These are phyloP conservation scores for Triticum turgidum DNA, from an alignment of 176 grass and related monocot species.

Conservation along the genomic window DNA sequence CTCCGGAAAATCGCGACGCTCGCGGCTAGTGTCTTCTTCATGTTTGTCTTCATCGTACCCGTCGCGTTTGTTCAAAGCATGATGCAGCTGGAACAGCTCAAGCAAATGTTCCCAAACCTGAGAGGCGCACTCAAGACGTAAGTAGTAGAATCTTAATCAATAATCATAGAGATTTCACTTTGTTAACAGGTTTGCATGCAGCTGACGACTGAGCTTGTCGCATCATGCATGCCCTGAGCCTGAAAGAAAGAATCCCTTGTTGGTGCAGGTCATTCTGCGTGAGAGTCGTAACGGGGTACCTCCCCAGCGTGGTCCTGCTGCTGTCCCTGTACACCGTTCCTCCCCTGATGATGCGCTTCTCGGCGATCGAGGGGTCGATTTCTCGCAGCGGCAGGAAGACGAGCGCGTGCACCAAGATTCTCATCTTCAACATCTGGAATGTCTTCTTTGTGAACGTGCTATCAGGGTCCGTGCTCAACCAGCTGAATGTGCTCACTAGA, in stretches of 20 bases:
- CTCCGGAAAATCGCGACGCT: constrained; percentile 63
- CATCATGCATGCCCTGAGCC: background rate
- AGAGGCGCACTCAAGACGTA: constrained; percentile 57
- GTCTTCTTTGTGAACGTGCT: constrained; percentile 95
- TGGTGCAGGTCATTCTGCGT: constrained; percentile 53
- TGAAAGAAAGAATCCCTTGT: background rate
- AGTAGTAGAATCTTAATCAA: constrained; percentile 17
- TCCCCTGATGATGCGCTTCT: constrained; percentile 90
- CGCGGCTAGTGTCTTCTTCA: constrained; percentile 62
- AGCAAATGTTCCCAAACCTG: constrained; percentile 51
- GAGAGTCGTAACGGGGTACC: constrained; percentile 79
- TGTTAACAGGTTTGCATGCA: background rate
- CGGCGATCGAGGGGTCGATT: constrained; percentile 75
- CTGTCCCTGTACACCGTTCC: constrained; percentile 81
- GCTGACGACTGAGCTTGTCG: too few relatives aligned
- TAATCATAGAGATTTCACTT: background rate
- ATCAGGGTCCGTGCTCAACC: constrained; percentile 74
- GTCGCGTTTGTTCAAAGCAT: constrained; percentile 87
- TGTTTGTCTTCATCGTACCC: constrained; percentile 81
- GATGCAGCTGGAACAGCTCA: constrained; percentile 70
- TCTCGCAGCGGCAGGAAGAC: constrained; percentile 83
- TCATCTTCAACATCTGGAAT: constrained; percentile 87
- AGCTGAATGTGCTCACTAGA: constrained; percentile 65
- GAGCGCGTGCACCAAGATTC: constrained; percentile 82
- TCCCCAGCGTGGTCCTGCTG: constrained; percentile 84